Evolutionary conservation across 2,329 filamentous ascomycete species (phyloP).

Genomic region (Falciphora oryzae): DNA sequence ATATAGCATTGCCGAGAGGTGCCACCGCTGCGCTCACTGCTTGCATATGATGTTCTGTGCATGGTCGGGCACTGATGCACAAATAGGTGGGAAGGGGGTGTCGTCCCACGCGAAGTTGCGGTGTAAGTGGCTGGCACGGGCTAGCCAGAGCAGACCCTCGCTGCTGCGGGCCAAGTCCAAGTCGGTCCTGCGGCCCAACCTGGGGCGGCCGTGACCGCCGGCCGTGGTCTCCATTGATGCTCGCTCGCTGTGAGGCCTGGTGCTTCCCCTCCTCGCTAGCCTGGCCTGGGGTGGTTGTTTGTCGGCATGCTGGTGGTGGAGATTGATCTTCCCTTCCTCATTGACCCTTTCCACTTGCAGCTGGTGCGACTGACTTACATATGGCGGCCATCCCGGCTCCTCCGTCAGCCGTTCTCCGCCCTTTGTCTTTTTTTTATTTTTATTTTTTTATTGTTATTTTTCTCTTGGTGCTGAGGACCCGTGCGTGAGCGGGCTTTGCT

Average conservation of each 20-base stretch:
- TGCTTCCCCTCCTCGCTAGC: neutral
- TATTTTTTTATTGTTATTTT: too few relatives aligned
- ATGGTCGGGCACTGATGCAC: neutral
- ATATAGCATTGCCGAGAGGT: neutral
- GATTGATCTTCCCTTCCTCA: neutral
- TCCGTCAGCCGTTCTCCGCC: too few relatives aligned
- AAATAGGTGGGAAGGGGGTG: neutral
- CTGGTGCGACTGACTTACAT: neutral
- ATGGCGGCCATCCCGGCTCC: too few relatives aligned
- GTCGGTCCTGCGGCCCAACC: neutral
- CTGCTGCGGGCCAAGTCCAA: neutral
- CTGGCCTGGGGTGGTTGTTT: neutral
- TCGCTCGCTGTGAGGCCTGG: neutral
- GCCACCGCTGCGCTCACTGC: neutral
- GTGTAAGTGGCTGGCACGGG: constrained; percentile 5
- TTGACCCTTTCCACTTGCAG: neutral
- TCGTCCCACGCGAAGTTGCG: constrained; percentile 2
- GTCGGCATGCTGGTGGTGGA: neutral
- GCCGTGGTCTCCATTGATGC: neutral
- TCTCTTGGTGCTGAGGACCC: too few relatives aligned
- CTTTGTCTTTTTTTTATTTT: too few relatives aligned
- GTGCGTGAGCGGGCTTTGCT: too few relatives aligned
- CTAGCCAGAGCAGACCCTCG: neutral
- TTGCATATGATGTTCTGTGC: neutral
- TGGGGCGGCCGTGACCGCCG: neutral